Evolutionary conservation across 2,329 filamentous ascomycete genomes (phyloP).

Genomic region (Pyrenochaeta sp.): DNA sequence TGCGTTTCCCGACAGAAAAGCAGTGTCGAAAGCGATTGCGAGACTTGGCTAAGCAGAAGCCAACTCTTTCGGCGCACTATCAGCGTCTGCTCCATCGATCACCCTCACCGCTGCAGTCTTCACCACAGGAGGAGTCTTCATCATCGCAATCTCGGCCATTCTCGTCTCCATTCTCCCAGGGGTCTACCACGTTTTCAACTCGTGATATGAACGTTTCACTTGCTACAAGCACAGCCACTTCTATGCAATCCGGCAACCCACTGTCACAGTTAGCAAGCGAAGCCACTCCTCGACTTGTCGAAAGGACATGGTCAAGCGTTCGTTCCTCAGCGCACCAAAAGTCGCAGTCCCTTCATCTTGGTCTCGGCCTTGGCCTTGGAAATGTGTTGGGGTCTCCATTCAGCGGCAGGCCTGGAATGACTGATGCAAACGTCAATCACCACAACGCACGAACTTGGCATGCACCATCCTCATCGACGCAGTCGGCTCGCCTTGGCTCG

Average conservation of each 20-base stretch:
- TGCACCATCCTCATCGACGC: constrained; percentile 30
- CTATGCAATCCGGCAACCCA: constrained; percentile 60
- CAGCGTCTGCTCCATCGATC: constrained; percentile 67
- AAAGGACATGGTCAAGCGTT: constrained; percentile 52
- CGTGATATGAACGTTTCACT: constrained; percentile 60
- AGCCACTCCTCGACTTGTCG: constrained; percentile 40
- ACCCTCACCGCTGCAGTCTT: constrained; percentile 63
- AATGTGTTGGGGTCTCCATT: constrained; percentile 55
- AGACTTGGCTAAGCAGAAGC: constrained; percentile 66
- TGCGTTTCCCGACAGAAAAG: constrained; percentile 65
- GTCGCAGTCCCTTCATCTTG: constrained; percentile 58
- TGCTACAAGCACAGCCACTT: constrained; percentile 59
- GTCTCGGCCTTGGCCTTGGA: constrained; percentile 53
- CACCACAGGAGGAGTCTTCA: constrained; percentile 40
- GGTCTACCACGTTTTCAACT: constrained; percentile 51
- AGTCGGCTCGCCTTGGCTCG: constrained; percentile 53
- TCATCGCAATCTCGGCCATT: constrained; percentile 49
- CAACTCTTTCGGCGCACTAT: constrained; percentile 69
- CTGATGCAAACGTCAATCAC: constrained; percentile 32
- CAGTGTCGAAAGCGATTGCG: constrained; percentile 66
- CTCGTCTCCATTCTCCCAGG: constrained; percentile 45
- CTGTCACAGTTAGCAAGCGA: constrained; percentile 55
- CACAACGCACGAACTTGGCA: constrained; percentile 45
- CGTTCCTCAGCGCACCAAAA: constrained; percentile 60
- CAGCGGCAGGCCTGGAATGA: constrained; percentile 37